Evolutionary conservation across 139 green algal genomes (phyloP).

Genomic region (Gonium pectorale): DNA sequence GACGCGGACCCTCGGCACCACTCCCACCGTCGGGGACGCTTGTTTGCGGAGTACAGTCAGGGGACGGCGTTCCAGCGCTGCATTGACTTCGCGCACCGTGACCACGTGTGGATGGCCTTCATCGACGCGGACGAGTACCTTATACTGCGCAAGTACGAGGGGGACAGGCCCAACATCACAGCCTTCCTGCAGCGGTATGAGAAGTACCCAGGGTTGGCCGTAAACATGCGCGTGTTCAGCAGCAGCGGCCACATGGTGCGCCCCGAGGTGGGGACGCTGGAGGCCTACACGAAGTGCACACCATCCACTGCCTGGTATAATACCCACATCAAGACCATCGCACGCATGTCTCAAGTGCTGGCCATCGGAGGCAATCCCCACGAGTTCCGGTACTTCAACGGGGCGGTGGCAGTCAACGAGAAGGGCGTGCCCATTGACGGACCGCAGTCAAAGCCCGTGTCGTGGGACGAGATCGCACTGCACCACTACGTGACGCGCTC

Average conservation of each 20-base stretch:
- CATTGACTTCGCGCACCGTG: conserved; percentile 34
- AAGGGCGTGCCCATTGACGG: conserved; percentile 23
- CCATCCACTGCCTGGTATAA: conserved; percentile 43
- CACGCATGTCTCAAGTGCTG: conserved; percentile 22
- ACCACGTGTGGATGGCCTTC: conserved; percentile 63
- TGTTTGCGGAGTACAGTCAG: conserved; percentile 31
- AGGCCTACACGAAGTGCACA: conserved; percentile 49
- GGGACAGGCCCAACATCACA: conserved; percentile 38
- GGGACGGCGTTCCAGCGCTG: conserved; percentile 39
- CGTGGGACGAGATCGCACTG: conserved; percentile 45
- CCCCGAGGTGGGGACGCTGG: conserved; percentile 39
- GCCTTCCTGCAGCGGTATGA: conserved; percentile 55
- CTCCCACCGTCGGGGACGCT: neutral
- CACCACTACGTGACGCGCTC: conserved; percentile 60
- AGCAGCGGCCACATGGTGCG: conserved; percentile 50
- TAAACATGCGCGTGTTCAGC: conserved; percentile 66
- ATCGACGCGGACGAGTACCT: conserved; percentile 72
- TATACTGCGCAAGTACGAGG: conserved; percentile 29
- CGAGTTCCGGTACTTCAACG: conserved; percentile 46
- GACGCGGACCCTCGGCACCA: conserved; percentile 31
- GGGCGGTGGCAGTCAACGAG: conserved; percentile 48
- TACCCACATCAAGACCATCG: conserved; percentile 54
- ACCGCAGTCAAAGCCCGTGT: neutral
- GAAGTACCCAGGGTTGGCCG: conserved; percentile 50
- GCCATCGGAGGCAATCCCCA: conserved; percentile 55